These are phyloP conservation scores for Herpetospermum pedunculosum DNA, from an alignment of 306 rosid genomes.

Conservation along the genomic window DNA sequence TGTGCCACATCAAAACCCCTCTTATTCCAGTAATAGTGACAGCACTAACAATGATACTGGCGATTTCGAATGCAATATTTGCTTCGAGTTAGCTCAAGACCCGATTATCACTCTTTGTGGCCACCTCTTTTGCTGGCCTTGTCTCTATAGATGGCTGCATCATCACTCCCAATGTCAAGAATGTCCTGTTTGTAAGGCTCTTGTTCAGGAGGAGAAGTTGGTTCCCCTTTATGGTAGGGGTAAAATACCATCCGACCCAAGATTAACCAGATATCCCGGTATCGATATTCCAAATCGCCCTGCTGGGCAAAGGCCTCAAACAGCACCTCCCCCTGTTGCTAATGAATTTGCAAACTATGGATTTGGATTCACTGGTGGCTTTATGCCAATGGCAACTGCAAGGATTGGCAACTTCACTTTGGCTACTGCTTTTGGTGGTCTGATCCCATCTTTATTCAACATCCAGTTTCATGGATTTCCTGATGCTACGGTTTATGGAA, in stretches of 20 bases:
- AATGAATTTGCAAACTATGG: conserved; percentile 53
- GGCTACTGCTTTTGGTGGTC: conserved; percentile 71
- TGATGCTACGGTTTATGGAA: conserved; percentile 83
- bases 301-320: conserved; percentile 67
- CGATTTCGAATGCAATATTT: conserved; percentile 90
- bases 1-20: conserved; percentile 36
- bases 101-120: conserved; percentile 88
- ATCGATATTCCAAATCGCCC: conserved; percentile 74
- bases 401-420: conserved; percentile 77
- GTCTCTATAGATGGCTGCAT: conserved; percentile 80
- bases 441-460: conserved; percentile 67
- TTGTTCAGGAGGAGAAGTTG: conserved; percentile 59
- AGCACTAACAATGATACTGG: conserved; percentile 46
- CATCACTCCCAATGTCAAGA: conserved; percentile 86
- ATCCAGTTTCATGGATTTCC: conserved; percentile 71
- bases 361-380: conserved; percentile 78
- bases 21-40: conserved; percentile 26
- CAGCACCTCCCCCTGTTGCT: conserved; percentile 41
- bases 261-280: conserved; percentile 64
- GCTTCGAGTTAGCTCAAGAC: conserved; percentile 86
- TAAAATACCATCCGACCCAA: conserved; percentile 58
- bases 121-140: conserved; percentile 91
- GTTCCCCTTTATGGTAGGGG: conserved; percentile 96
- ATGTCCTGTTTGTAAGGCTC: conserved; percentile 93
- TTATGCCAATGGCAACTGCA: conserved; percentile 67